These are phyloP conservation scores for Saccharomyces hybrid DNA, from an alignment of 1,139 yeast genomes.

Conservation along the genomic window DNA sequence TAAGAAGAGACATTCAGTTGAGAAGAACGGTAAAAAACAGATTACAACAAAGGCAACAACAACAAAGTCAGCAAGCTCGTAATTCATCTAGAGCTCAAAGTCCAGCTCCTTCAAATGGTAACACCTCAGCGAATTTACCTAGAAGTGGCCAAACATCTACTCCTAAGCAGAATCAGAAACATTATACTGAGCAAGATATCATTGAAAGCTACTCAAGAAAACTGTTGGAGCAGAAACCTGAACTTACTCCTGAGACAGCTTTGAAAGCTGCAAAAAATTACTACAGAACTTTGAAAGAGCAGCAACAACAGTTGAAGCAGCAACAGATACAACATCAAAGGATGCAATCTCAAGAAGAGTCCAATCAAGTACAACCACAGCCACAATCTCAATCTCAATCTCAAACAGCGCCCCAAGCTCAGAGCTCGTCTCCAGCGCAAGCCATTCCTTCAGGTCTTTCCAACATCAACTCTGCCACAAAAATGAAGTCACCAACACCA, in stretches of 20 bases:
- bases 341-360: background rate
- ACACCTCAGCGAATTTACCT: background rate
- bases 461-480: constrained; percentile 6
- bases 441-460: background rate
- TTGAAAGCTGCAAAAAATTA: constrained; percentile 31
- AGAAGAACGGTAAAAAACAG: constrained; percentile 30
- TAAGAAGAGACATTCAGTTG: constrained; percentile 34
- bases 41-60: constrained; percentile 24
- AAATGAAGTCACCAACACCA: constrained; percentile 29
- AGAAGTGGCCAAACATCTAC: constrained; percentile 4
- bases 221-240: constrained; percentile 28
- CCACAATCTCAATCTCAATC: constrained; percentile 2
- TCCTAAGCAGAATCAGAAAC: constrained; percentile 10
- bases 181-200: constrained; percentile 26
- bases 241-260: constrained; percentile 28
- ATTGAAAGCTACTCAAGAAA: constrained; percentile 29
- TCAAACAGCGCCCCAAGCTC: background rate
- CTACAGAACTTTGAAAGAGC: constrained; percentile 15
- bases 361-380: constrained; percentile 1
- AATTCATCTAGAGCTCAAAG: constrained; percentile 9
- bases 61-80: constrained; percentile 17
- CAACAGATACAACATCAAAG: constrained; percentile 5
- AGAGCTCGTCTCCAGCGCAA: background rate
- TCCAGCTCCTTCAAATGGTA: background rate
- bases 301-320: constrained; percentile 9